These are phyloP conservation scores for Hyaloscypha hepaticicola DNA, from an alignment of 495 filamentous ascomycete species.

Conservation along the genomic window DNA sequence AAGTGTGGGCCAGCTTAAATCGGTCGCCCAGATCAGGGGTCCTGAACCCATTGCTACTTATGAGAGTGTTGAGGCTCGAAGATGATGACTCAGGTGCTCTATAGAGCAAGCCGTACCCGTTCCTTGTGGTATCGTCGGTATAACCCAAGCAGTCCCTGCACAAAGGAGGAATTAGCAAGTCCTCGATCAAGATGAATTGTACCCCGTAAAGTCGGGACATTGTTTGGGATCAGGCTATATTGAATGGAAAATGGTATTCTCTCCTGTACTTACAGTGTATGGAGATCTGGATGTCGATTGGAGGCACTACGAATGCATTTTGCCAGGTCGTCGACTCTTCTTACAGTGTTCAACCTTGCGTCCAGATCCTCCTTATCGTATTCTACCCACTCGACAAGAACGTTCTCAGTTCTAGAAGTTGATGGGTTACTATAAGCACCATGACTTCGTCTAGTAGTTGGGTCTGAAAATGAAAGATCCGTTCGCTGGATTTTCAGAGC, in stretches of 20 bases:
- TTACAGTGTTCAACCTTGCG: constrained; percentile 33
- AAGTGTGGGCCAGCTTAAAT: constrained; percentile 34
- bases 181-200: not conserved
- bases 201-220: no score
- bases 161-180: not conserved
- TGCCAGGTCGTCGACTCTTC: constrained; percentile 39
- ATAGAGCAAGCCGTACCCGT: constrained; percentile 32
- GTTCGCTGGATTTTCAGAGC: constrained; percentile 32
- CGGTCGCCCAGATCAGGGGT: constrained; percentile 39
- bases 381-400: constrained; percentile 38
- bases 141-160: constrained; percentile 38
- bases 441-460: constrained; percentile 18
- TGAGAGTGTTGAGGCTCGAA: constrained; percentile 30
- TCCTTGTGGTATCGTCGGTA: constrained; percentile 33
- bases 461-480: constrained; percentile 19
- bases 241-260: no score
- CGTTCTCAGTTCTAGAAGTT: constrained; percentile 24
- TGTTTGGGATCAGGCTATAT: not conserved
- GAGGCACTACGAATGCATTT: constrained; percentile 39
- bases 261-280: constrained; percentile 24
- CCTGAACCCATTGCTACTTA: constrained; percentile 30
- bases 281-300: constrained; percentile 38
- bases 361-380: constrained; percentile 38
- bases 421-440: constrained; percentile 28
- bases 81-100: constrained; percentile 20